Evolutionary conservation across 1,139 yeast species (phyloP).

Genomic region (Hemisphaericaspora subhashii): DNA sequence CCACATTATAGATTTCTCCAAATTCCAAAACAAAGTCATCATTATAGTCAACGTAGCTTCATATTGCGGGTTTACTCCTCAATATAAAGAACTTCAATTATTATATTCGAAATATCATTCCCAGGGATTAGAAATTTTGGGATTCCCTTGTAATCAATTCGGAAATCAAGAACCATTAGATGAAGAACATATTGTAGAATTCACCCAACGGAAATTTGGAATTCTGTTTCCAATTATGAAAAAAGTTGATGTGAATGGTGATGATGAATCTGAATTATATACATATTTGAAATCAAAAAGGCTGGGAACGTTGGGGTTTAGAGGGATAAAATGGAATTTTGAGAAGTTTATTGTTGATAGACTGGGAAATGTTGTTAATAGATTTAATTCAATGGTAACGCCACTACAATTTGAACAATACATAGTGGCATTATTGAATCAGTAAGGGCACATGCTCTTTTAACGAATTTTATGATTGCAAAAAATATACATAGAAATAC

Average conservation of each 20-base stretch:
- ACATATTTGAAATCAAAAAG: constrained; percentile 27
- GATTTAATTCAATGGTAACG: constrained; percentile 69
- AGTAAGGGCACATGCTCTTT: not conserved
- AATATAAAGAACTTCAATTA: constrained; percentile 34
- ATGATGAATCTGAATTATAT: constrained; percentile 29
- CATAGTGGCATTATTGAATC: constrained; percentile 45
- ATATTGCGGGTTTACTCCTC: constrained; percentile 47
- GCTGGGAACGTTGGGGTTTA: constrained; percentile 67
- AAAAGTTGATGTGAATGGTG: constrained; percentile 41
- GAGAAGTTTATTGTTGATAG: constrained; percentile 82
- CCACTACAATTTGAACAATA: constrained; percentile 58
- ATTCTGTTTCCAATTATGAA: constrained; percentile 42
- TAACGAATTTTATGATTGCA: too few species aligned
- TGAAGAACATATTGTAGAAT: constrained; percentile 60
- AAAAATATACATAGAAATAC: constrained; percentile 4
- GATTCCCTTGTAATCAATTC: constrained; percentile 48
- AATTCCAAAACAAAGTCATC: constrained; percentile 34
- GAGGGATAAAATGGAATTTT: constrained; percentile 91
- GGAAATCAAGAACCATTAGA: constrained; percentile 85
- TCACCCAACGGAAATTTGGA: constrained; percentile 69
- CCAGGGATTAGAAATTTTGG: constrained; percentile 36
- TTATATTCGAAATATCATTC: constrained; percentile 32
- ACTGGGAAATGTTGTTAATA: constrained; percentile 67
- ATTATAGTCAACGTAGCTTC: constrained; percentile 47
- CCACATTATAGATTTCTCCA: constrained; percentile 18